A percentile compares a stretch with the other conserved stretches of the same genome.
phyloP scores from a whole-genome alignment of 495 filamentous ascomycete genomes.

The Talaromyces ruber region DNA sequence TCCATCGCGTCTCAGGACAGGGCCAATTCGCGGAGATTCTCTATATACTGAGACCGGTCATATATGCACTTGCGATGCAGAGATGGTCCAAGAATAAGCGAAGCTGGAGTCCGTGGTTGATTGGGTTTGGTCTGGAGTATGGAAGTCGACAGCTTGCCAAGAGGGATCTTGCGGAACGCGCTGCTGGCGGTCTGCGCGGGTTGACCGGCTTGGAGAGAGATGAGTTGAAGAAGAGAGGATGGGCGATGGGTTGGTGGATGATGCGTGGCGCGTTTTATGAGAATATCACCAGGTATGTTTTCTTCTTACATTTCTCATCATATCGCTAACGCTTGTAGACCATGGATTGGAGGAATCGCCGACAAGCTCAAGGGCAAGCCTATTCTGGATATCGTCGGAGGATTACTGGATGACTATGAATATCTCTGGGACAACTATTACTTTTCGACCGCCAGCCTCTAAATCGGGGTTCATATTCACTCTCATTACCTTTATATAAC shows the following conservation, averaged over 20 bases:
- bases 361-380: constrained; percentile 63
- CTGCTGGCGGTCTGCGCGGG: constrained; percentile 58
- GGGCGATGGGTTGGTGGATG: constrained; percentile 87
- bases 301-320: not conserved
- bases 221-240: constrained; percentile 75
- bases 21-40: constrained; percentile 79
- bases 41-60: constrained; percentile 80
- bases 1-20: constrained; percentile 60
- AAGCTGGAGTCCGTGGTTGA: constrained; percentile 81
- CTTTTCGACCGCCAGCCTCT: constrained; percentile 69
- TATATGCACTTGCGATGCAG: constrained; percentile 83
- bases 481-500: constrained; percentile 2
- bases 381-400: constrained; percentile 69
- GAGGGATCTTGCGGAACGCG: constrained; percentile 55
- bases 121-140: constrained; percentile 82
- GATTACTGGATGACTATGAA: constrained; percentile 88
- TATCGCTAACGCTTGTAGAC: constrained; percentile 33
- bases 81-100: constrained; percentile 50
- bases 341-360: constrained; percentile 52
- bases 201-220: constrained; percentile 80
- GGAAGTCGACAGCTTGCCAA: constrained; percentile 76
- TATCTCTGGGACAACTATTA: constrained; percentile 98
- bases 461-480: too few species aligned
- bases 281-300: constrained; percentile 67
- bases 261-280: constrained; percentile 96